A percentile compares a stretch with the other conserved stretches of the same genome.
Evolutionary conservation across 2,329 filamentous ascomycete species (phyloP).

Genomic region (Biscogniauxia marginata): DNA sequence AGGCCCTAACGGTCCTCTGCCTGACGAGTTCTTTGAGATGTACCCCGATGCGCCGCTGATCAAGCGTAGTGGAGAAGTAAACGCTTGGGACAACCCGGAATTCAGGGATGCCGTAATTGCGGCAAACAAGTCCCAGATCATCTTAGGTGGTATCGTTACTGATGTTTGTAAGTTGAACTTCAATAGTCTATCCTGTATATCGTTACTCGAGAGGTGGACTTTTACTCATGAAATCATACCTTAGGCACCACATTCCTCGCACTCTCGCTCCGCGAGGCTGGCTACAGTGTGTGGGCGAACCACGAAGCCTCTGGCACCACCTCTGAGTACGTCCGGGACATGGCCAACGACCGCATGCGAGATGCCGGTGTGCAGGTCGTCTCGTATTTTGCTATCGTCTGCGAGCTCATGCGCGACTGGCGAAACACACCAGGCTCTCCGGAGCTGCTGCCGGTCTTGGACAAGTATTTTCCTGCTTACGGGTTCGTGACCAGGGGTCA

Average conservation of each 20-base stretch:
- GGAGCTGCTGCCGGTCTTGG: conserved; percentile 62
- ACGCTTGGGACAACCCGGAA: conserved; percentile 73
- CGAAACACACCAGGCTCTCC: conserved; percentile 50
- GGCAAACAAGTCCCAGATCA: conserved; percentile 66
- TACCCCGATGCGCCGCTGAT: conserved; percentile 67
- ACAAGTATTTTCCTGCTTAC: conserved; percentile 64
- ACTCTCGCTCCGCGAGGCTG: conserved; percentile 67
- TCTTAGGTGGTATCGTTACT: conserved; percentile 70
- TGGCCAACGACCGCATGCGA: conserved; percentile 66
- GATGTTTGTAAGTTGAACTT: conserved; percentile 59
- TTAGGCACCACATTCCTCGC: conserved; percentile 66
- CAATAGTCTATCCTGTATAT: too few relatives aligned
- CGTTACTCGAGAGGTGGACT: too few relatives aligned
- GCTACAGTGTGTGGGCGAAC: conserved; percentile 73
- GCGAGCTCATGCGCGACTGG: conserved; percentile 73
- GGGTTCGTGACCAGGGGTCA: conserved; percentile 62
- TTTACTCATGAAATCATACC: too few relatives aligned
- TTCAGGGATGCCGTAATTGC: conserved; percentile 66
- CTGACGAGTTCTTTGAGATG: conserved; percentile 66
- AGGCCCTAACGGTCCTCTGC: conserved; percentile 70
- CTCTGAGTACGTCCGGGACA: conserved; percentile 57
- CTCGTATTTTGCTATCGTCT: conserved; percentile 61
- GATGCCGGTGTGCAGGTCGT: conserved; percentile 64
- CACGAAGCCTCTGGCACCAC: conserved; percentile 70
- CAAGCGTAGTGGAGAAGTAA: conserved; percentile 68